Evolutionary conservation across 129 eudicot genomes (phyloP).

Genomic region (Erigeron canadensis): DNA sequence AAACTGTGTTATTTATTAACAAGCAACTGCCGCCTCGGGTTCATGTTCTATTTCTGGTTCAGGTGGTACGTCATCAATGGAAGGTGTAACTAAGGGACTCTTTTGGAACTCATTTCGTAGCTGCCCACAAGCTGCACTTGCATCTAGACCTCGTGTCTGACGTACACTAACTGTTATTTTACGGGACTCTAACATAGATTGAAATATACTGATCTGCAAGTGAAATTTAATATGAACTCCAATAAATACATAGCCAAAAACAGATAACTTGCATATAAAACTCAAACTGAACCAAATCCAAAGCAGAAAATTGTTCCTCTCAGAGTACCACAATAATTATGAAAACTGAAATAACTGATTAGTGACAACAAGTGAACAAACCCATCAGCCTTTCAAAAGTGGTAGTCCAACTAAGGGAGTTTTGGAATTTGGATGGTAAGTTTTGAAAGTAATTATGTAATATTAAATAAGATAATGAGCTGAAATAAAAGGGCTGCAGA

Average conservation of each 20-base stretch:
- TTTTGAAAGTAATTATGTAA: background rate
- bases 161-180: constrained; percentile 92
- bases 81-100: constrained; percentile 54
- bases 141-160: constrained; percentile 97
- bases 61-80: constrained; percentile 32
- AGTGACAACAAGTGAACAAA: no score
- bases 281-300: constrained; percentile 6
- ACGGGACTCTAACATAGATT: constrained; percentile 70
- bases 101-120: constrained; percentile 90
- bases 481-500: no score
- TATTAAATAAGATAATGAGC: background rate
- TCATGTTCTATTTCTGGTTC: constrained; percentile 17
- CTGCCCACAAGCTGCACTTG: constrained; percentile 98
- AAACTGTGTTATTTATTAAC: constrained; percentile 14
- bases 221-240: background rate
- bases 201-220: constrained; percentile 64
- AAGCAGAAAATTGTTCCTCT: background rate
- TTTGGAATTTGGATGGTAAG: background rate
- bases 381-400: background rate
- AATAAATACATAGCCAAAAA: background rate
- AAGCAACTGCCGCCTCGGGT: constrained; percentile 41
- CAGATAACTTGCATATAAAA: background rate
- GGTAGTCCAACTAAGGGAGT: background rate
- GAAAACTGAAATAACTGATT: no score
- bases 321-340: background rate